phyloP scores from a whole-genome alignment of 805 yeast genomes.

The Candida silvicultrix region DNA sequence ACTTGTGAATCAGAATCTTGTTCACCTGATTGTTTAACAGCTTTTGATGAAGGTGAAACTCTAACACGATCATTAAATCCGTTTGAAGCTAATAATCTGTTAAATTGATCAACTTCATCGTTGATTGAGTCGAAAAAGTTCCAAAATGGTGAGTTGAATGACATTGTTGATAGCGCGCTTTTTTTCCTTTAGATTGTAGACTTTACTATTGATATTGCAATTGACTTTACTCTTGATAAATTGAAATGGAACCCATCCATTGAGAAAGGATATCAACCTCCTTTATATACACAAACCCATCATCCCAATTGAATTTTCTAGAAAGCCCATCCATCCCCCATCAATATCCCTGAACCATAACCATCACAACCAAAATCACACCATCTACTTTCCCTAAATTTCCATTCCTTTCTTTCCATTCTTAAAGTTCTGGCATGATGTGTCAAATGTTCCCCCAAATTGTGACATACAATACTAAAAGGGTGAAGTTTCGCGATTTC shows the following conservation, averaged over 20 bases:
- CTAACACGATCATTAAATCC: conserved; percentile 21
- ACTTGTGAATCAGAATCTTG: conserved; percentile 1
- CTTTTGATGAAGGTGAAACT: conserved; percentile 13
- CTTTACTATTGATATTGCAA: neutral
- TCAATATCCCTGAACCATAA: too few species aligned
- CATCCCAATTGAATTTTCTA: too few species aligned
- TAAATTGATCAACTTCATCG: conserved; percentile 34
- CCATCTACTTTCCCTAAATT: too few species aligned
- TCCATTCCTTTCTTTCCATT: too few species aligned
- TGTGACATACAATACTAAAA: too few species aligned
- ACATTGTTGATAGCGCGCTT: conserved; percentile 18
- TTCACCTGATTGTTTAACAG: conserved; percentile 2
- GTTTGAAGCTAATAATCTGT: conserved; percentile 24
- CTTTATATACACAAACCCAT: neutral
- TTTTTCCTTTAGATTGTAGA: too few species aligned
- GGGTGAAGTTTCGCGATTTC: too few species aligned
- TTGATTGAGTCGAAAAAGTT: conserved; percentile 36
- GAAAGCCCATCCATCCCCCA: too few species aligned
- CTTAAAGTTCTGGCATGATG: too few species aligned
- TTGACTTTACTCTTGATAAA: neutral
- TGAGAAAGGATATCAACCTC: neutral
- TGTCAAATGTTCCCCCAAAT: too few species aligned
- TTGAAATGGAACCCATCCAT: neutral
- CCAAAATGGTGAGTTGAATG: conserved; percentile 36
- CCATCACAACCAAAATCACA: too few species aligned